These are phyloP conservation scores for Rossbeevera mucosa DNA, from an alignment of 768 basidiomycete genomes.

Conservation along the genomic window DNA sequence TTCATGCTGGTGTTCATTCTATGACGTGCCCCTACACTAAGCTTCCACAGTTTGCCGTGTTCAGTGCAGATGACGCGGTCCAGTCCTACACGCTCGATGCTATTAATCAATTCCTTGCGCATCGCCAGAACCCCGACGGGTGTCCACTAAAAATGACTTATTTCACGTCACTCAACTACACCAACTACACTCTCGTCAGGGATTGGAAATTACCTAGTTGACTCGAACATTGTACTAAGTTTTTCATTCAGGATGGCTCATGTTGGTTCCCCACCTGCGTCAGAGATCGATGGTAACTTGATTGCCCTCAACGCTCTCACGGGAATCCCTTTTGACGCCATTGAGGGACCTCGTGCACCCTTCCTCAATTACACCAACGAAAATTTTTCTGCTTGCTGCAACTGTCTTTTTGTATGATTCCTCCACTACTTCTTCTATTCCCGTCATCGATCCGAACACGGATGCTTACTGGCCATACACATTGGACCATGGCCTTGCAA, in stretches of 20 bases:
- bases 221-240: background rate
- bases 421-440: background rate
- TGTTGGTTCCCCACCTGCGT: background rate
- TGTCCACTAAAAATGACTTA: conserved; percentile 1
- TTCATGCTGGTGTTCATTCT: background rate
- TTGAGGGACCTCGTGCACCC: conserved; percentile 1
- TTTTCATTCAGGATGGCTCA: background rate
- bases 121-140: background rate
- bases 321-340: background rate
- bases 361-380: conserved; percentile 2
- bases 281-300: conserved; percentile 3
- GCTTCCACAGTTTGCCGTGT: background rate
- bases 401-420: background rate
- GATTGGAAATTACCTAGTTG: background rate
- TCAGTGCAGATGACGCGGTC: conserved; percentile 1
- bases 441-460: background rate
- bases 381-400: background rate
- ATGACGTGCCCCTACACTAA: background rate
- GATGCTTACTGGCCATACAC: conserved; percentile 7
- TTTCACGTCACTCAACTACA: conserved; percentile 5
- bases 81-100: conserved; percentile 2
- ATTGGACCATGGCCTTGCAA: conserved; percentile 4
- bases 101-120: conserved; percentile 1
- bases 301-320: background rate
- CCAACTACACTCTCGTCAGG: conserved; percentile 5